Percentiles rank a stretch among this genome's conserved stretches.
phyloP scores from a whole-genome alignment of 495 filamentous ascomycete species.

The Tuber brumale region DNA sequence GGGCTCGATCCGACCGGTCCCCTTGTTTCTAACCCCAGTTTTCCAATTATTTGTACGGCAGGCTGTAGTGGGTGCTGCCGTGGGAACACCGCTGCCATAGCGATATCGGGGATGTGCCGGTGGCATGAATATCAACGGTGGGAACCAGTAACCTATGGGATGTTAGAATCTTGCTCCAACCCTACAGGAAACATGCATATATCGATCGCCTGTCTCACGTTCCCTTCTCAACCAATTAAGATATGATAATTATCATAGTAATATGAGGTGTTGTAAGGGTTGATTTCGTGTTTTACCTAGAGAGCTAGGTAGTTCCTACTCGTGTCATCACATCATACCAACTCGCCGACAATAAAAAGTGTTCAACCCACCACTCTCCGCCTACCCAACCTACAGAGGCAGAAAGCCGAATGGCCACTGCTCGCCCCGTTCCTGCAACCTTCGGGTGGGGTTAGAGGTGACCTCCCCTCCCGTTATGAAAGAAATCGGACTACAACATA shows the following conservation, averaged over 20 bases:
- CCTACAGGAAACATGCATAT: neutral
- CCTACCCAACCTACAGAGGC: neutral
- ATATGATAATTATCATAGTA: neutral
- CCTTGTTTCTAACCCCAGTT: no score
- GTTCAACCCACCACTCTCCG: no score
- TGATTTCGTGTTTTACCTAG: neutral
- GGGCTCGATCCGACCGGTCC: no score
- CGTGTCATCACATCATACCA: no score
- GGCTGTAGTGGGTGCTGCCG: no score
- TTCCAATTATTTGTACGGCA: no score
- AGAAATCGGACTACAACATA: neutral
- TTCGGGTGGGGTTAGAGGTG: neutral
- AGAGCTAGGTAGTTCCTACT: neutral
- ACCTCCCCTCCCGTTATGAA: neutral
- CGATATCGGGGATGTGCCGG: neutral
- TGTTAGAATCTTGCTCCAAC: no score
- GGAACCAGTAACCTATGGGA: no score
- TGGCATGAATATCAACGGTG: neutral
- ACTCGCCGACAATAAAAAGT: neutral
- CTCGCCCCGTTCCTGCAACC: neutral
- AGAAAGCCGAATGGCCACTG: neutral
- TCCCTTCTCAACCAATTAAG: neutral
- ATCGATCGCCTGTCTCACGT: no score
- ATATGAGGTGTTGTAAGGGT: neutral
- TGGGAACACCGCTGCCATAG: neutral